Base-by-base conservation (phyloP, 208 protist genomes). In the Leishmania lainsoni region DNA sequence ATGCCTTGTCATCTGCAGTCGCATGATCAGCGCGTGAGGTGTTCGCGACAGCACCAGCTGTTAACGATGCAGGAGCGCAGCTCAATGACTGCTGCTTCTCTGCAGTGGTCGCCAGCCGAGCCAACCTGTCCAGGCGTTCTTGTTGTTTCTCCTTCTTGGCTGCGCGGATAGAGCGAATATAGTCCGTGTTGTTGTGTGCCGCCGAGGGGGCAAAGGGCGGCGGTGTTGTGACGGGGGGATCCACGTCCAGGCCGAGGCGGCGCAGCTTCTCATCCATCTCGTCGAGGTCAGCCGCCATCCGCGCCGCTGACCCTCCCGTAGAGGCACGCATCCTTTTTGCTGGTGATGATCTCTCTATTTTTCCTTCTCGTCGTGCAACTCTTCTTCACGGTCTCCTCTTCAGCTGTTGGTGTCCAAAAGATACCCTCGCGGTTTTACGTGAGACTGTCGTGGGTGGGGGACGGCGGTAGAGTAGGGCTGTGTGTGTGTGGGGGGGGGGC, bases 191-290 rank as follows among this genome's bases (percentile, higher is more conserved):
- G 79, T 51, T 16, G 78, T 78, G 56, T 65, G 45, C 17, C 78
- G 49, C 29, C 79, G 48, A 22, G 73, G 3, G 22, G 17, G 20
- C 10, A 8, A 10, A 49, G 63, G 54, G 78, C 78, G 16, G 61
- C 74, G 42, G 71, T 61, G 20, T 66, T 51, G 16, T 85, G 42
- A 61, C 45, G 61, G 76, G 45, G 59, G 86, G 75, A 29, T 84
- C 82, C 1, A 85, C 77, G 59, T 81, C 73, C 4, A 97, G 81
- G 9, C 93, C 93, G 4, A 95, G 78, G 32, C 88, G 91, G 10
- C 90, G 86, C 68, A 97, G 86, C 66, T 93, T 95, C 54, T 95
- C 90, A 65, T 97, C 94, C 92, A 97, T 94, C 5, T 71, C 82
- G 79, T 92, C 87, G 42, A 97, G 76, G 22, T 81, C 90, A 0